These are phyloP conservation scores for Panicum virgatum DNA, from an alignment of 202 grass and related monocot genomes.

Conservation along the genomic window DNA sequence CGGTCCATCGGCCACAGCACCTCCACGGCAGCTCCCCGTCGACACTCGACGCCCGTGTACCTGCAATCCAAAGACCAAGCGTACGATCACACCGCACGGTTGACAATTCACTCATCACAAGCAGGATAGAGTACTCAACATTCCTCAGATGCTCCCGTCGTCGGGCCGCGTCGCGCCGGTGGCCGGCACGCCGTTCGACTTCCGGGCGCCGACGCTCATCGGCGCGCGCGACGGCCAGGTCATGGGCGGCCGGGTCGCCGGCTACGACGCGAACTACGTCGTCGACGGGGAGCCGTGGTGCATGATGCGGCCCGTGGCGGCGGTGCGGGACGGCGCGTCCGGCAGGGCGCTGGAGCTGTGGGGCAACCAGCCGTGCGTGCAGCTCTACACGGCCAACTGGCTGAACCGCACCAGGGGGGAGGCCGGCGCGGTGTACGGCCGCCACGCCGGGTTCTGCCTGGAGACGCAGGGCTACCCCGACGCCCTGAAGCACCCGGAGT, in stretches of 20 bases:
- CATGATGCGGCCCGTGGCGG: conserved; percentile 39
- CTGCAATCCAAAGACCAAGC: no score
- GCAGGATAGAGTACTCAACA: no score
- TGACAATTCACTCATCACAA: no score
- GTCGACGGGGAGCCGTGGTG: conserved; percentile 30
- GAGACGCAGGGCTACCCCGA: conserved; percentile 82
- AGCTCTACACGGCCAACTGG: conserved; percentile 67
- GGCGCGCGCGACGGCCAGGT: conserved; percentile 54
- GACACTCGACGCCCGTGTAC: no score
- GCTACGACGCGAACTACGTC: conserved; percentile 79
- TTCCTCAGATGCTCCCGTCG: conserved; percentile 75
- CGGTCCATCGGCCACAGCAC: no score
- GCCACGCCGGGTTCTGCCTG: conserved; percentile 54
- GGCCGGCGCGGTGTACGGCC: conserved; percentile 37
- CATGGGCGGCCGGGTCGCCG: conserved; percentile 24
- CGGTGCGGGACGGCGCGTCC: conserved; percentile 26
- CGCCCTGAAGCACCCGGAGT: conserved; percentile 83
- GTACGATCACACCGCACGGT: no score
- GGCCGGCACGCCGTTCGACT: conserved; percentile 65
- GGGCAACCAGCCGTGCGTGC: conserved; percentile 61
- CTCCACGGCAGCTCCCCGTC: no score
- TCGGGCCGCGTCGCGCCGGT: conserved; percentile 55
- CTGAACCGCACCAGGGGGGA: conserved; percentile 43
- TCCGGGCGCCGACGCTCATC: conserved; percentile 40
- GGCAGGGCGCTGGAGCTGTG: conserved; percentile 48